Evolutionary conservation across 2,329 filamentous ascomycete genomes (phyloP).

Genomic region (Chaetomium olivaceum): DNA sequence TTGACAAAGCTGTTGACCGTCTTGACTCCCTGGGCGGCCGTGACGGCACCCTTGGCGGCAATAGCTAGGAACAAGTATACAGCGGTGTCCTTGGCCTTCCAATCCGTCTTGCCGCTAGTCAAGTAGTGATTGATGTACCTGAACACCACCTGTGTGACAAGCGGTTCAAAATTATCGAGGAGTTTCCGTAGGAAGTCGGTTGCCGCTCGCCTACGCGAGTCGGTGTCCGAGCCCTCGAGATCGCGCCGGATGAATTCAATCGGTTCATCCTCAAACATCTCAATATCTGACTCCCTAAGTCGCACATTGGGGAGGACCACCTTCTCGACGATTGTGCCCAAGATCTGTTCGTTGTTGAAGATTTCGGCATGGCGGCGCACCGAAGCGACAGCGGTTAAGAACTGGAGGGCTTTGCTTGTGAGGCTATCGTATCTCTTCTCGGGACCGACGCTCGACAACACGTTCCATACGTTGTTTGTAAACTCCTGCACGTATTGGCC

Average conservation of each 20-base stretch:
- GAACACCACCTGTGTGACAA: constrained; percentile 84
- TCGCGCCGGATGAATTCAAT: constrained; percentile 97
- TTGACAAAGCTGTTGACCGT: constrained; percentile 85
- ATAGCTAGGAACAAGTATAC: constrained; percentile 94
- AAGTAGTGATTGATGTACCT: constrained; percentile 87
- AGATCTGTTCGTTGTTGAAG: constrained; percentile 79
- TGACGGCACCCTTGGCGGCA: constrained; percentile 86
- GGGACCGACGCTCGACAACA: constrained; percentile 81
- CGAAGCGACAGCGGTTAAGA: constrained; percentile 84
- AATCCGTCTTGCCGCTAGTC: constrained; percentile 76
- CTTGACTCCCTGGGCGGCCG: constrained; percentile 84
- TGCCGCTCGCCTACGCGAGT: constrained; percentile 86
- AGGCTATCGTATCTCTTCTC: constrained; percentile 93
- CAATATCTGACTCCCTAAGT: constrained; percentile 87
- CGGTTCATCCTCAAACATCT: constrained; percentile 96
- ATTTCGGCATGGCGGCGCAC: constrained; percentile 74
- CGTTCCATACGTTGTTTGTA: constrained; percentile 85
- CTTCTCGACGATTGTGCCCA: constrained; percentile 90
- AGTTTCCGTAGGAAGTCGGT: constrained; percentile 92
- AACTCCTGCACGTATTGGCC: constrained; percentile 77
- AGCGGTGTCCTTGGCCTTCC: constrained; percentile 98
- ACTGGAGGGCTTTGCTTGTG: constrained; percentile 91
- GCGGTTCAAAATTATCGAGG: constrained; percentile 81
- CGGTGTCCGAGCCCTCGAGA: constrained; percentile 92
- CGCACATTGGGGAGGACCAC: constrained; percentile 93